Evolutionary conservation across 768 basidiomycete species (phyloP).

Genomic region (Serpula lacrymans): DNA sequence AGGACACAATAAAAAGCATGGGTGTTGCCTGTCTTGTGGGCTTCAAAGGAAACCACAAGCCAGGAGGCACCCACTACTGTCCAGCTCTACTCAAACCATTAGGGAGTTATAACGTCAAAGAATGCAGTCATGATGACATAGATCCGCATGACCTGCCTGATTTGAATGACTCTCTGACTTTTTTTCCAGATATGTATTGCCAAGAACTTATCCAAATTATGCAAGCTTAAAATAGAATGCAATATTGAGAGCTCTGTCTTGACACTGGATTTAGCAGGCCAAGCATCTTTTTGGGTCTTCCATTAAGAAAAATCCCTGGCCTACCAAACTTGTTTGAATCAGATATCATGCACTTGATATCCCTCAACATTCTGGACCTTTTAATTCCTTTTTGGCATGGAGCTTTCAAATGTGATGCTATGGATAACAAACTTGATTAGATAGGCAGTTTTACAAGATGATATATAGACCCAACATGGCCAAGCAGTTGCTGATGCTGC

Average conservation of each 20-base stretch:
- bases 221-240: no score
- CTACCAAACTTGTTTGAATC: constrained; percentile 31
- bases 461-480: constrained; percentile 19
- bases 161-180: constrained; percentile 12
- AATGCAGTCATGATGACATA: constrained; percentile 19
- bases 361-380: constrained; percentile 24
- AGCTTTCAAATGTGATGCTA: constrained; percentile 3
- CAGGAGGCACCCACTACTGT: constrained; percentile 24
- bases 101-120: no score
- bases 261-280: constrained; percentile 32
- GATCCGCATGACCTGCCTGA: constrained; percentile 16
- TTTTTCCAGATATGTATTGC: not conserved
- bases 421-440: constrained; percentile 4
- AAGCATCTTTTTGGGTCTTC: constrained; percentile 32
- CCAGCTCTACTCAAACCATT: constrained; percentile 25
- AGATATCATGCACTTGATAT: constrained; percentile 34
- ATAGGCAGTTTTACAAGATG: no score
- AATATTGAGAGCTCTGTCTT: no score
- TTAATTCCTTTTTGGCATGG: constrained; percentile 12
- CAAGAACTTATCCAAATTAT: no score
- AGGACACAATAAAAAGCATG: constrained; percentile 26
- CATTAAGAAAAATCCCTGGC: constrained; percentile 9
- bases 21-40: constrained; percentile 32
- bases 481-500: constrained; percentile 7
- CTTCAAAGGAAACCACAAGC: constrained; percentile 22